These are phyloP conservation scores for Gloeopeniophorella convolvens DNA, from an alignment of 768 basidiomycete genomes.

Conservation along the genomic window DNA sequence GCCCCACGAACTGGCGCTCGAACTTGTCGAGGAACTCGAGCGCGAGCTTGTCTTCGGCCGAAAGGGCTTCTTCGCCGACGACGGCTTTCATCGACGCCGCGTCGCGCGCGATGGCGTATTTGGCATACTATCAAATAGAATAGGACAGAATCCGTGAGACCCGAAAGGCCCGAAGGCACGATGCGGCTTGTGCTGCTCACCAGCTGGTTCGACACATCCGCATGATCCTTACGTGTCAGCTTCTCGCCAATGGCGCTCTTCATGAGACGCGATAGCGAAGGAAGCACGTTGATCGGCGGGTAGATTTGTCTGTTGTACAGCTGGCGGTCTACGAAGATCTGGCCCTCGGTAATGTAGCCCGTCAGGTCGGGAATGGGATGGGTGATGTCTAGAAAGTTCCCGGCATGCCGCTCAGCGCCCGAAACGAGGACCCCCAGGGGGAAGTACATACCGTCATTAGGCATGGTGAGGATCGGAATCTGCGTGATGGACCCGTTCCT, in stretches of 20 bases:
- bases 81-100: constrained; percentile 99
- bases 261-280: constrained; percentile 98
- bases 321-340: constrained; percentile 97
- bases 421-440: constrained; percentile 8
- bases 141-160: no score
- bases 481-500: constrained; percentile 99
- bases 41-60: constrained; percentile 91
- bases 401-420: neutral
- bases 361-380: constrained; percentile 99
- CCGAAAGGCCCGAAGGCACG: no score
- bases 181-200: constrained; percentile 56
- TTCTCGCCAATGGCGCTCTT: constrained; percentile 99
- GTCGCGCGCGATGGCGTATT: constrained; percentile 96
- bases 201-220: constrained; percentile 98
- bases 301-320: constrained; percentile 96
- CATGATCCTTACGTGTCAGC: constrained; percentile 96
- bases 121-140: constrained; percentile 74
- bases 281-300: constrained; percentile 98
- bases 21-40: constrained; percentile 98
- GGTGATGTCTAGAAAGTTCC: constrained; percentile 75
- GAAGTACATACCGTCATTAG: constrained; percentile 79
- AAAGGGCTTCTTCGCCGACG: constrained; percentile 96
- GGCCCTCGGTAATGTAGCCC: constrained; percentile 98
- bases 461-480: constrained; percentile 99
- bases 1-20: constrained; percentile 94